Evolutionary conservation across 2,329 filamentous ascomycete species (phyloP), one percentile per base, ranked within the genome.

Genomic region (Fusarium torreyae): DNA sequence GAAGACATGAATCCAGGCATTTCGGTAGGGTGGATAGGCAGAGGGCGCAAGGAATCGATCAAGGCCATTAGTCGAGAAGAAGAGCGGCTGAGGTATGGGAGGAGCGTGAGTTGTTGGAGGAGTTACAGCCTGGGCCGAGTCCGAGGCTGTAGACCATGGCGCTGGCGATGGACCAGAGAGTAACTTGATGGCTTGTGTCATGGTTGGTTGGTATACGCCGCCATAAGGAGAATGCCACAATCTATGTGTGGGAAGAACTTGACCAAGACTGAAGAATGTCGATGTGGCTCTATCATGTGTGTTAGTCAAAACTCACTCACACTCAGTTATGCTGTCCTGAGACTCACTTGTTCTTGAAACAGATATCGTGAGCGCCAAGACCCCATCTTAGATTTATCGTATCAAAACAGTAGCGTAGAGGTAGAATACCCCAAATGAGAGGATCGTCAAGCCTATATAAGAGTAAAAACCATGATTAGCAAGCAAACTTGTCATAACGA

Each of bases 1-100:
- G 79, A 98, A 98, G 56, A 98, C 91, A 79, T 99, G 96, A 6
- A 99, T 84, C 96, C 96, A 99, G 44, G 89, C 88, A 78, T 92
- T 87, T 45, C 88, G 89, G 73, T 94, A 90, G 68, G 81, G 86
- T 3, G 88, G 79, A 77, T 92, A 94, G 48, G 89, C 87, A 3
- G 93, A 90, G 1, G 94, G 94, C 0, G 93, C 87, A 1, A 87
- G 83, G 77, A 93, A 92, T 38, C 80, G 81, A 79, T 95, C 92
- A 17, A 74, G 72, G 43, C 89, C 89, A 57, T 86, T 89, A 5
- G 93, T 94, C 7, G 88, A 89, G 80, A 89, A 94, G 40, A 82
- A 57, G n/a, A 59, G 82, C 8, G 83, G 74, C 8, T 76, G 67
- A 28, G 63, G 55, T 34, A 59, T 31, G 7, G 59, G 49, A n/a